These are phyloP conservation scores for Salvia sclarea DNA, from an alignment of 305 asterid species.

Conservation along the genomic window DNA sequence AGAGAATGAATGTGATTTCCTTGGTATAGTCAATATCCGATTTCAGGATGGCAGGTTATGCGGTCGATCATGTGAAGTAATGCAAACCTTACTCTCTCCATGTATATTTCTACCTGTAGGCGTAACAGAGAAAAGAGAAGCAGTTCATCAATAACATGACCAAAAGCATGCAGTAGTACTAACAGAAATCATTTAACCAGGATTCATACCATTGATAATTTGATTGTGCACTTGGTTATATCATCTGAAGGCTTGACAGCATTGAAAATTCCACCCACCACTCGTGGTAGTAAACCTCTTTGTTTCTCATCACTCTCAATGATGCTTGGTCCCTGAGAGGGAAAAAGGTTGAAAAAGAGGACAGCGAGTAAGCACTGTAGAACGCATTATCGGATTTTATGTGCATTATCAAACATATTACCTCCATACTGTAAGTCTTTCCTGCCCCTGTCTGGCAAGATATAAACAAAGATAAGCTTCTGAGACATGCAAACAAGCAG, in stretches of 20 bases:
- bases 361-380: slow-evolving; percentile 25
- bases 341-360: not conserved
- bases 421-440: slow-evolving; percentile 94
- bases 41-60: slow-evolving; percentile 29
- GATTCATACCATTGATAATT: slow-evolving; percentile 72
- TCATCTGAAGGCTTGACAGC: slow-evolving; percentile 52
- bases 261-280: slow-evolving; percentile 67
- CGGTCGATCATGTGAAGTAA: slow-evolving; percentile 22
- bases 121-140: slow-evolving; percentile 31
- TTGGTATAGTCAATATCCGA: slow-evolving; percentile 25
- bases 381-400: slow-evolving; percentile 11
- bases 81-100: slow-evolving; percentile 90
- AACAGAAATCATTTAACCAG: slow-evolving; percentile 9
- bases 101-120: slow-evolving; percentile 81
- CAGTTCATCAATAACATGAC: slow-evolving; percentile 7
- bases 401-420: slow-evolving; percentile 38
- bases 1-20: slow-evolving; percentile 22
- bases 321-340: slow-evolving; percentile 68
- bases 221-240: slow-evolving; percentile 44
- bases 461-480: slow-evolving; percentile 23
- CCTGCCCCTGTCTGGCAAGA: slow-evolving; percentile 86
- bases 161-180: slow-evolving; percentile 8
- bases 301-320: slow-evolving; percentile 47
- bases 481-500: slow-evolving; percentile 12
- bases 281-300: slow-evolving; percentile 76